Percentiles rank a stretch among this genome's conserved stretches.
Conservation (phyloP, 2,329 filamentous ascomycete species). For the Fusarium sp. region DNA sequence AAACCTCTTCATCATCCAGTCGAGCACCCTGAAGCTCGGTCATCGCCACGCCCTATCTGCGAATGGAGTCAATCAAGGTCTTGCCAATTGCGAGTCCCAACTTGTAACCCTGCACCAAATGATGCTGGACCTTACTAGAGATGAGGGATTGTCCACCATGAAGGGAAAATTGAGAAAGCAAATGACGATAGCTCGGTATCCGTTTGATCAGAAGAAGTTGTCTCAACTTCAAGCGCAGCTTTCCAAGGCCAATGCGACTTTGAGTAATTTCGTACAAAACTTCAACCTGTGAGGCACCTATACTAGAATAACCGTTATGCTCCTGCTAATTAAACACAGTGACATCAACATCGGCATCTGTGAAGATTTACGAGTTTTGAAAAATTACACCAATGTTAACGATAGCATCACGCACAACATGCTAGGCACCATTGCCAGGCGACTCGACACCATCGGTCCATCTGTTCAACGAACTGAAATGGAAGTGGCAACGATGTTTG, state of each 20-base stretch:
- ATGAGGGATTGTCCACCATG: accelerated
- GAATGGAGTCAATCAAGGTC: not conserved
- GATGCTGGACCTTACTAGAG: accelerated
- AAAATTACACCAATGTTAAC: accelerated
- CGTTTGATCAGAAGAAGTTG: not conserved
- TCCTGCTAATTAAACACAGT: not conserved
- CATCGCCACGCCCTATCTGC: not conserved
- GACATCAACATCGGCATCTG: not conserved
- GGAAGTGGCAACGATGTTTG: accelerated
- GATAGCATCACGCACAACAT: not conserved
- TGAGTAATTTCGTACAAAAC: not conserved
- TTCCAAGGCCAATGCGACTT: not conserved
- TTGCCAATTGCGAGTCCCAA: not conserved
- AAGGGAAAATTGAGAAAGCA: not conserved
- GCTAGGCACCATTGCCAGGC: not conserved
- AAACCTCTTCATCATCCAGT: not conserved
- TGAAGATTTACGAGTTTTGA: not conserved
- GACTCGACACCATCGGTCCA: accelerated
- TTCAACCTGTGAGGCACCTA: not conserved
- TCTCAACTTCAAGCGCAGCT: not conserved
- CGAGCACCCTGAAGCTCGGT: accelerated
- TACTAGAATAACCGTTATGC: accelerated
- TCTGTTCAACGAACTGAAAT: accelerated
- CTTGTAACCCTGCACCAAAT: not conserved
- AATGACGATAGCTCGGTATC: not conserved